Evolutionary conservation across 2,329 filamentous ascomycete species (phyloP).

Genomic region (Plectosphaerella sp.): DNA sequence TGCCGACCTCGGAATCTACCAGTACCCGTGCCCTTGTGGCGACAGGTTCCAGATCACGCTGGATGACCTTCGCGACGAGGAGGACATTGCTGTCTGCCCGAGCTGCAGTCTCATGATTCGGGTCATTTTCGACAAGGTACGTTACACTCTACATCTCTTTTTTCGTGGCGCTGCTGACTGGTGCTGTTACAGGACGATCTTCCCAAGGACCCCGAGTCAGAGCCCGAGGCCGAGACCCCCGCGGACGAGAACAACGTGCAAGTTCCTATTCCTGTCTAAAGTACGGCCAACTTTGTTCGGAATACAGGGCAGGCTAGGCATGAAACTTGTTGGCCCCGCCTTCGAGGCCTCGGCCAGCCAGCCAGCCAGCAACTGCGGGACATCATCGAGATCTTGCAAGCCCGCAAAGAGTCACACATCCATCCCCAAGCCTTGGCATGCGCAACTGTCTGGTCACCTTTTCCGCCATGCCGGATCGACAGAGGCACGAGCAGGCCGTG

Average conservation of each 20-base stretch:
- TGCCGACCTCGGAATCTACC: slow-evolving; percentile 76
- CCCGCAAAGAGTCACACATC: too few species aligned
- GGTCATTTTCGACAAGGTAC: slow-evolving; percentile 84
- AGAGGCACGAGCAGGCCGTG: too few species aligned
- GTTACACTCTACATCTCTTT: slow-evolving; percentile 18
- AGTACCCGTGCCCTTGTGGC: slow-evolving; percentile 95
- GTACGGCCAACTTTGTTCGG: too few species aligned
- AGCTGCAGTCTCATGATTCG: slow-evolving; percentile 96
- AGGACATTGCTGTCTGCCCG: slow-evolving; percentile 94
- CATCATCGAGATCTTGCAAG: too few species aligned
- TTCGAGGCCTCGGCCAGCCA: too few species aligned
- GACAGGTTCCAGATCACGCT: slow-evolving; percentile 92
- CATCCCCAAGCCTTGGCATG: too few species aligned
- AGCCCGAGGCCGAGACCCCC: slow-evolving; percentile 21
- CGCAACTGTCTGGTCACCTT: too few species aligned
- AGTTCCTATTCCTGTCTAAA: slow-evolving; percentile 36
- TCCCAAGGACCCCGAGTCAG: slow-evolving; percentile 29
- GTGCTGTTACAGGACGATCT: slow-evolving; percentile 34
- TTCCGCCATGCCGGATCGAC: too few species aligned
- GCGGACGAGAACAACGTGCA: slow-evolving; percentile 22
- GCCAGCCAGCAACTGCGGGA: too few species aligned
- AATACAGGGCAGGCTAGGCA: too few species aligned
- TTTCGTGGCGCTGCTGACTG: not conserved
- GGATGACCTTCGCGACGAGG: slow-evolving; percentile 77
- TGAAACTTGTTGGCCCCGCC: too few species aligned